A percentile compares a stretch with the other conserved stretches of the same genome.
These are phyloP conservation scores for Carex sylvatica DNA, from an alignment of 202 grass and related monocot species.

Conservation along the genomic window DNA sequence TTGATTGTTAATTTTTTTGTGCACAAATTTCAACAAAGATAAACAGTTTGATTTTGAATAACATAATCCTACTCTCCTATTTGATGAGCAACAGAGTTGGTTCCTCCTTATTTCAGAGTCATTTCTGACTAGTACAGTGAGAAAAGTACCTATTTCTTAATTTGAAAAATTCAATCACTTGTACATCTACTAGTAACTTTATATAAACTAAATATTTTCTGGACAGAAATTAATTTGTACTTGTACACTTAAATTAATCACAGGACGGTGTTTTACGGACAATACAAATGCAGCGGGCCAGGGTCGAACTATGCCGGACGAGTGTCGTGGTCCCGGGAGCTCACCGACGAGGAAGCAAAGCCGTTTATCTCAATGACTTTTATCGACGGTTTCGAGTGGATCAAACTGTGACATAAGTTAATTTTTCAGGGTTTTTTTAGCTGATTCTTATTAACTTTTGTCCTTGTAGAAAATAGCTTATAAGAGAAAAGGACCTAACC, in stretches of 20 bases:
- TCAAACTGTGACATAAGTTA: conserved; percentile 37
- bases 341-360: conserved; percentile 86
- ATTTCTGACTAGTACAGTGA: background rate
- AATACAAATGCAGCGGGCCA: conserved; percentile 84
- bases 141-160: background rate
- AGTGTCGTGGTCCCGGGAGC: conserved; percentile 79
- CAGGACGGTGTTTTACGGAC: conserved; percentile 98
- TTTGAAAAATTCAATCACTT: background rate
- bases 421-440: conserved; percentile 7
- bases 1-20: too few species aligned
- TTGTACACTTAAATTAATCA: background rate
- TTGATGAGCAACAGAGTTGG: too few species aligned
- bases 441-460: background rate
- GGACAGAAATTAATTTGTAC: background rate
- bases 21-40: too few species aligned
- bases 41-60: too few species aligned
- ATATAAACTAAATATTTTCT: background rate
- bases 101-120: too few species aligned
- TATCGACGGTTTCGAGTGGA: conserved; percentile 74
- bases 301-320: conserved; percentile 57
- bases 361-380: conserved; percentile 81
- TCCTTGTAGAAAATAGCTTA: conserved; percentile 25
- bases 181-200: background rate
- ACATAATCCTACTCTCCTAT: too few species aligned
- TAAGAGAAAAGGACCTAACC: conserved; percentile 13